Base-by-base conservation (phyloP, 2,329 filamentous ascomycete genomes). In the Sphaerulina vaccinii region DNA sequence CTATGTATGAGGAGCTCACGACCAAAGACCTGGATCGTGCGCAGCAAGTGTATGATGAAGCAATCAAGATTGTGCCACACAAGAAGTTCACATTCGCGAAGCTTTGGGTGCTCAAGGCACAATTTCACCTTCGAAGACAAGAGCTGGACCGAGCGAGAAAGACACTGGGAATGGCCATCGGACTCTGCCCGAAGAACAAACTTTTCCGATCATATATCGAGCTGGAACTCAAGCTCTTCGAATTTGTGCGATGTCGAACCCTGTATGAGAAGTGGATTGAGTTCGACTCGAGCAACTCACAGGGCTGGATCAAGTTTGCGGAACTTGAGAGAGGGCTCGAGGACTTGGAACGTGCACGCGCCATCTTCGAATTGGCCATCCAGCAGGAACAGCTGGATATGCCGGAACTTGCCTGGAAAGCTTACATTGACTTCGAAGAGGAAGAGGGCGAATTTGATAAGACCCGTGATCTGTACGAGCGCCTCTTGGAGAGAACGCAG, bases 11-110 rank as follows among this genome's bases (percentile, higher is more conserved):
- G 70, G 93, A 99, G 71, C 84, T 88, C 70, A 86, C 92, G 58
- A 86, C 85, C 29, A 85, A 86, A 61, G 90, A 97, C 64, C 66
- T 82, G 19, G 82, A 87, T 21, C 82, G 93, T 38, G 88, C 92
- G 16, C 82, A 87, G 15, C 89, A 96, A 68, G 90, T 99, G 56
- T 99, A 97, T 74, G 84, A 86, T 61, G 88, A 93, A 60, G 95
- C 90, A 63, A 73, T 97, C 40, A 86, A 86, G 55, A 75, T 97
- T 39, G 86, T 99, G 61, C 93, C 93, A 0, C 93, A 99, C 75
- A 95, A 95, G 69, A 89, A 89, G 65, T 99, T 97, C 72, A 97
- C 93, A 0, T 99, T 97, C 69, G 89, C 90, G 68, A 99, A 99
- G 71, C 77, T 97, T 43, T 99, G 93, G 93, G 77, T 97, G 38